These are phyloP conservation scores for Phytomonas sp. DNA, from an alignment of 208 protist species.

Conservation along the genomic window DNA sequence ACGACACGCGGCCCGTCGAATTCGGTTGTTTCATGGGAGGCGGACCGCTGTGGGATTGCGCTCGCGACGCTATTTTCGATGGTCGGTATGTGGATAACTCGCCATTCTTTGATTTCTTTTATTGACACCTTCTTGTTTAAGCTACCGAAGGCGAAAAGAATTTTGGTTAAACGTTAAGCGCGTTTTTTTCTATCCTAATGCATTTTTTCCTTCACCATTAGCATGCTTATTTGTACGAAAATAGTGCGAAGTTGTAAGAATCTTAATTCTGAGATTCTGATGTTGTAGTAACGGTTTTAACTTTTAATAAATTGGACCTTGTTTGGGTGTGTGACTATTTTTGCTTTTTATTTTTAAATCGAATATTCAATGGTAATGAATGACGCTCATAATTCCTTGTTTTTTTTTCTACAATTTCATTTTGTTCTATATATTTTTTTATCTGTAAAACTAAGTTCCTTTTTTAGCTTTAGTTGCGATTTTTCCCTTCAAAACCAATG, in stretches of 20 bases:
- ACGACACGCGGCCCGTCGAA: neutral
- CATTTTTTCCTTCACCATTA: neutral
- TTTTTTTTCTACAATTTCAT: conserved; percentile 11
- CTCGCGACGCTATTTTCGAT: conserved; percentile 17
- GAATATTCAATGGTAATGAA: neutral
- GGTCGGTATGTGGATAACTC: conserved; percentile 17
- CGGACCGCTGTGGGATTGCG: conserved; percentile 19
- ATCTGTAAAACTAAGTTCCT: neutral
- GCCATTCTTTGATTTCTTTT: conserved; percentile 23
- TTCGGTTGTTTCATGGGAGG: neutral
- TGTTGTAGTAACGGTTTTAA: neutral
- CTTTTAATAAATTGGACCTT: neutral
- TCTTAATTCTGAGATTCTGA: neutral
- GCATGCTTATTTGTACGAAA: neutral
- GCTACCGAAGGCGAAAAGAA: conserved; percentile 31
- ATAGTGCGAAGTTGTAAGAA: neutral
- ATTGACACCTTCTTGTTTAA: conserved; percentile 29
- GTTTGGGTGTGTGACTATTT: neutral
- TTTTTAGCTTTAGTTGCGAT: neutral
- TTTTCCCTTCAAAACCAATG: neutral
- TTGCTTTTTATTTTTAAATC: conserved; percentile 6
- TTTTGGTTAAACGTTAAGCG: conserved; percentile 21
- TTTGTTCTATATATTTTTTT: conserved; percentile 5
- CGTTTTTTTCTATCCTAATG: conserved; percentile 10
- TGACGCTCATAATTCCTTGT: neutral